Evolutionary conservation across 2,329 filamentous ascomycete genomes (phyloP), one percentile per base, ranked within the genome.

Genomic region (Talaromyces sp.): DNA sequence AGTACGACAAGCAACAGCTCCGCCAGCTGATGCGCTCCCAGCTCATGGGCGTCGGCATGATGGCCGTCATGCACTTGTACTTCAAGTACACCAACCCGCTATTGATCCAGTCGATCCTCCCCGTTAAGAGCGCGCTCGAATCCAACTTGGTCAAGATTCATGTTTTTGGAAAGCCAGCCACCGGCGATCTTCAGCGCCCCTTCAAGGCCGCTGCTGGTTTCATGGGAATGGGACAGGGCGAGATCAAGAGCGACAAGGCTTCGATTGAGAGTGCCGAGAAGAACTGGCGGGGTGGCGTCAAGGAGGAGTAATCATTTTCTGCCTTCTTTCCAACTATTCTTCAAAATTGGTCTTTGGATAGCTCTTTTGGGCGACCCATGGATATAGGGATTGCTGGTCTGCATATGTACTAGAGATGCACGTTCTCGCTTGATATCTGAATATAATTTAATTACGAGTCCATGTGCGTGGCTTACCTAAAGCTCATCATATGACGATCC

Each of bases 41-140:
- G 83, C 82, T 96, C 74, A 98, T 97, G 91, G 95, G 95, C 67
- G 85, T 99, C 66, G 93, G 87, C 79, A 99, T 99, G 93, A 98
- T 99, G 94, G 88, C 81, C 68, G 91, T 97, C 76, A 98, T 99
- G 94, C 95, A 99, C 84, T 71, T 99, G 68, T 99, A 98, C 89
- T 91, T 99, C 86, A 93, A 97, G 81, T 99, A 98, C 89, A 98
- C 93, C 83, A 99, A 98, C 88, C 95, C 95, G 49, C 91, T 99
- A 61, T 85, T 97, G 75, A 97, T 99, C 83, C 95, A 99, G 87
- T 96, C 91, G 79, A 97, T 99, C 83, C 95, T 99, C 77, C 95
- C 95, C 39, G 85, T 98, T 80, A 99, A 99, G 89, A 87, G 90
- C 77, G 94, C 93, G 54, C 87, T 99, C 80, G 95, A 99, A 85